phyloP scores from a whole-genome alignment of 352 stramenopile species.

The Phytophthora pistaciae region DNA sequence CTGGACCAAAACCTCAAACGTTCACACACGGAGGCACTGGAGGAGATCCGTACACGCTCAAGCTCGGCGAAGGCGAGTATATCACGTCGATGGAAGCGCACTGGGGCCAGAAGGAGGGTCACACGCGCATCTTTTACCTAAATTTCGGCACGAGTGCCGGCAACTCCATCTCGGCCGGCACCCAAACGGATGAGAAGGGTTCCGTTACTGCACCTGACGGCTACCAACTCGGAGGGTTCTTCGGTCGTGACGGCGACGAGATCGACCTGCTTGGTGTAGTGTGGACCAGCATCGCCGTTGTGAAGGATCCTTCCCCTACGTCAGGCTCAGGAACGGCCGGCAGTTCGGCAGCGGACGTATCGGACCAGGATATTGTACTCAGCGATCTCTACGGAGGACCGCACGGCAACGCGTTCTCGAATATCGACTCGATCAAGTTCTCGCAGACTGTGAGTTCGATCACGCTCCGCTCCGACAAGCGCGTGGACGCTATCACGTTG shows the following conservation, averaged over 20 bases:
- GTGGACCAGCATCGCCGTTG: constrained; percentile 14
- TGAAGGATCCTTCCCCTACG: neutral
- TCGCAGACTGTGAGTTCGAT: constrained; percentile 1
- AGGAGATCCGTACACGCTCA: constrained; percentile 9
- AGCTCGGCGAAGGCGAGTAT: constrained; percentile 3
- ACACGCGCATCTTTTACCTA: constrained; percentile 15
- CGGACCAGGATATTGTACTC: constrained; percentile 16
- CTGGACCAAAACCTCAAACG: neutral
- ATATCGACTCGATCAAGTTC: constrained; percentile 8
- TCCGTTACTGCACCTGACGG: constrained; percentile 7
- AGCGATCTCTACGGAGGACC: constrained; percentile 9
- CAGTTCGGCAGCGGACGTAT: neutral
- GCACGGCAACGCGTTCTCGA: constrained; percentile 7
- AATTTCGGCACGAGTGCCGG: constrained; percentile 14
- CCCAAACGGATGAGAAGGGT: constrained; percentile 4
- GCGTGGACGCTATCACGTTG: constrained; percentile 4
- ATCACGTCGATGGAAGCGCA: constrained; percentile 18
- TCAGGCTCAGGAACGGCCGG: neutral
- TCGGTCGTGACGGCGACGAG: constrained; percentile 16
- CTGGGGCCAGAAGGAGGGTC: constrained; percentile 10
- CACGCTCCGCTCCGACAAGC: neutral
- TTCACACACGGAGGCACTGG: constrained; percentile 15
- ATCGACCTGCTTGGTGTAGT: constrained; percentile 16
- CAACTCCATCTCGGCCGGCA: constrained; percentile 11
- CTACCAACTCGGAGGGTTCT: constrained; percentile 14